Evolutionary conservation across 1,139 yeast species (phyloP).

Genomic region (Yamadazyma trypodendri): DNA sequence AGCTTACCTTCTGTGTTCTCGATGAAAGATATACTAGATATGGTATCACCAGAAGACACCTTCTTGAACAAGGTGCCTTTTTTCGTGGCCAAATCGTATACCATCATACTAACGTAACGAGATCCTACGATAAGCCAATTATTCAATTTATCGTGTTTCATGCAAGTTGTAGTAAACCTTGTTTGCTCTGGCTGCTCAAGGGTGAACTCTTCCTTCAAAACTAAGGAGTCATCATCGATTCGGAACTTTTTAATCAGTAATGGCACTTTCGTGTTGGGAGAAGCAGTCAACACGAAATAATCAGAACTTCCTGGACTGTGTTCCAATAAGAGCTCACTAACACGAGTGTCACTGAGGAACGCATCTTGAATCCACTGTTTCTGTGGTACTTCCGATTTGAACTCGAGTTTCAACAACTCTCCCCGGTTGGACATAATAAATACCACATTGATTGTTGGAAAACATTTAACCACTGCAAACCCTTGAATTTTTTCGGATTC

Average conservation of each 20-base stretch:
- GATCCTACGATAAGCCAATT: conserved; percentile 64
- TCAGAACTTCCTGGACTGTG: conserved; percentile 9
- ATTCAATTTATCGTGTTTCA: conserved; percentile 39
- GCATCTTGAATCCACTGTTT: conserved; percentile 23
- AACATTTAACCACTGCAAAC: conserved; percentile 53
- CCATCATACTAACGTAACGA: conserved; percentile 63
- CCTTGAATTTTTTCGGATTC: conserved; percentile 32
- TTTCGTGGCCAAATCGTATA: conserved; percentile 42
- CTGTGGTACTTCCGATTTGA: conserved; percentile 22
- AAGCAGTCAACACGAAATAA: conserved; percentile 49
- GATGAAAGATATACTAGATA: conserved; percentile 53
- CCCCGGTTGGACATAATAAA: conserved; percentile 56
- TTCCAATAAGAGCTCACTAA: conserved; percentile 50
- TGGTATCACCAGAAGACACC: conserved; percentile 70
- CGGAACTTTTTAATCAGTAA: conserved; percentile 46
- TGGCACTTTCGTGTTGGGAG: conserved; percentile 66
- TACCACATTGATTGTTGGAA: conserved; percentile 37
- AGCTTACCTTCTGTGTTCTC: conserved; percentile 18
- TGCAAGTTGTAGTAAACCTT: conserved; percentile 59
- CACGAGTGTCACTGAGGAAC: conserved; percentile 35
- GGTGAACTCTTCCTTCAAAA: conserved; percentile 16
- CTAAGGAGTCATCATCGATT: conserved; percentile 11
- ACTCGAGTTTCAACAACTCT: conserved; percentile 44
- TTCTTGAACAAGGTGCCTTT: conserved; percentile 43
- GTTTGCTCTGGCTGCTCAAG: conserved; percentile 41